A percentile compares a stretch with the other conserved stretches of the same genome.
phyloP scores from a whole-genome alignment of 805 yeast species.

The Candida caryicola region DNA sequence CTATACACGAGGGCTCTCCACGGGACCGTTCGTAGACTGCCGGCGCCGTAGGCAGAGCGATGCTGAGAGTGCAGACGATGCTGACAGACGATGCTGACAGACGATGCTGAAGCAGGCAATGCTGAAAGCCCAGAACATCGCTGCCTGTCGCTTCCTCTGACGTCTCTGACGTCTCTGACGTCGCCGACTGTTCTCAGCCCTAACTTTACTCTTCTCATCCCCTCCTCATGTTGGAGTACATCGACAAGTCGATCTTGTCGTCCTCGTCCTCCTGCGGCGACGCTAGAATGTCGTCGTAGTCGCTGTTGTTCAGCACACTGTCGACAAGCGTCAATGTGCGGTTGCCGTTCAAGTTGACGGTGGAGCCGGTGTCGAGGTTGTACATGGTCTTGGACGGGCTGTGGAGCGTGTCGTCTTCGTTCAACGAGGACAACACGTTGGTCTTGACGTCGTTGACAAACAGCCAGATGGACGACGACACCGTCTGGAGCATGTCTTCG shows the following conservation, averaged over 20 bases:
- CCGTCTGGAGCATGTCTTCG: constrained; percentile 42
- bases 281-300: constrained; percentile 10
- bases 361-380: constrained; percentile 27
- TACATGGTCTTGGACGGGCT: constrained; percentile 12
- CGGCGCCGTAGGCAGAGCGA: too few relatives aligned
- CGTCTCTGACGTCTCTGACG: too few relatives aligned
- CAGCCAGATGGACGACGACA: constrained; percentile 41
- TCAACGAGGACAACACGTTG: constrained; percentile 30
- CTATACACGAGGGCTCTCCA: too few relatives aligned
- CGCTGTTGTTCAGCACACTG: constrained; percentile 11
- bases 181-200: too few relatives aligned
- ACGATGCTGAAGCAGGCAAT: too few relatives aligned
- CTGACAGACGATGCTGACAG: too few relatives aligned
- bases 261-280: constrained; percentile 13
- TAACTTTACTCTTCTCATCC: too few relatives aligned
- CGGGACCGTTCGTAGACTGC: too few relatives aligned
- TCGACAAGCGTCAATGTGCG: background rate
- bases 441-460: constrained; percentile 42
- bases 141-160: too few relatives aligned
- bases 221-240: constrained; percentile 21
- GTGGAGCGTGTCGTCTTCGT: constrained; percentile 9
- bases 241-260: constrained; percentile 25
- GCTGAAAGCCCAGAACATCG: too few relatives aligned
- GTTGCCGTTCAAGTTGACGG: constrained; percentile 15
- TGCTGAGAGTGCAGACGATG: too few relatives aligned